Percentiles rank a stretch among this genome's conserved stretches.
Conservation (phyloP, 2,329 filamentous ascomycete species). For the Blumeriella jaapii region DNA sequence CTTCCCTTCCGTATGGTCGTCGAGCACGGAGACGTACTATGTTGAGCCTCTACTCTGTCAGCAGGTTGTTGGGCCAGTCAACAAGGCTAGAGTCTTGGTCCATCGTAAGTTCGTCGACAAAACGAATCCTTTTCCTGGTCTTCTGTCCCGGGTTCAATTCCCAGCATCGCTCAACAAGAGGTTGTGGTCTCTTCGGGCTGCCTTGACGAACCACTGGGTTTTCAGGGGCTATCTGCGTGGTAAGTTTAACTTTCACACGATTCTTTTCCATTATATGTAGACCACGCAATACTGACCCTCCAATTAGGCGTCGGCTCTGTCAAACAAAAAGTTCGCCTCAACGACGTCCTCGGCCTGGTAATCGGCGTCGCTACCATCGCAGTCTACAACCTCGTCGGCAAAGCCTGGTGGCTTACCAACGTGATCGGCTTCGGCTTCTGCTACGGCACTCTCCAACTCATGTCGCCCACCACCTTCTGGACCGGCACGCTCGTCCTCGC, state of each 20-base stretch:
- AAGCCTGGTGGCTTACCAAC: constrained; percentile 53
- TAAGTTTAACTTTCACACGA: neutral
- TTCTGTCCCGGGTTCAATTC: constrained; percentile 27
- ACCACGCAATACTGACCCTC: neutral
- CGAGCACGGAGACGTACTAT: constrained; percentile 38
- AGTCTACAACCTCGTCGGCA: constrained; percentile 20
- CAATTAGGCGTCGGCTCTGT: constrained; percentile 3
- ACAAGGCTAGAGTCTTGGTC: constrained; percentile 7
- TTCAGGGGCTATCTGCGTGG: constrained; percentile 23
- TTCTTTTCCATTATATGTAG: neutral
- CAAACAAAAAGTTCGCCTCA: constrained; percentile 18
- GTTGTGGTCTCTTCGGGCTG: constrained; percentile 40
- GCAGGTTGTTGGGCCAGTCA: constrained; percentile 14
- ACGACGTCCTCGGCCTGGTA: constrained; percentile 22
- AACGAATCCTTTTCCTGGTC: constrained; percentile 32
- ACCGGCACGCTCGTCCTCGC: constrained; percentile 69
- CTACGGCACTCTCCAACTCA: constrained; percentile 68
- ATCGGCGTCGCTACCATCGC: constrained; percentile 20
- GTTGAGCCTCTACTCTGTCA: constrained; percentile 28
- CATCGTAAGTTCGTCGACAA: constrained; percentile 17
- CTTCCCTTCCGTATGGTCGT: constrained; percentile 61
- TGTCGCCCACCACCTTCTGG: constrained; percentile 80
- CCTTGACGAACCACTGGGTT: constrained; percentile 41
- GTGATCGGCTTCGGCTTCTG: constrained; percentile 78
- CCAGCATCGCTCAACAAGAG: constrained; percentile 19